phyloP scores from a whole-genome alignment of 192 early-diverging fungal genomes.

The Rhizophlyctis rosea region DNA sequence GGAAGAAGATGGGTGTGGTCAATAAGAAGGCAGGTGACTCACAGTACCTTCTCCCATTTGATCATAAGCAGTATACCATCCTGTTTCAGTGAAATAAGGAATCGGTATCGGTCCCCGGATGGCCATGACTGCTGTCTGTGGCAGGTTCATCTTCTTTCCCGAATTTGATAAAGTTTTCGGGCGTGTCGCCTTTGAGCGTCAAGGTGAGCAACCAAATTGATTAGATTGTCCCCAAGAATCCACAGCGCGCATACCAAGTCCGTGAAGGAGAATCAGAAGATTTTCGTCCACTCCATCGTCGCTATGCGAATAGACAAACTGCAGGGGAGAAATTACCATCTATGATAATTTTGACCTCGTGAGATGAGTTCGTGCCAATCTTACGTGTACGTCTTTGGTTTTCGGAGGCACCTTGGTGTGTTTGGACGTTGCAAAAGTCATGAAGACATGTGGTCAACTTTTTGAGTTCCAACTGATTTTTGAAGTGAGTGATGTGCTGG shows the following conservation, averaged over 20 bases:
- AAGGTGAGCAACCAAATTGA: not conserved
- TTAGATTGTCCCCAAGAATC: not conserved
- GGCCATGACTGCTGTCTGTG: conserved; percentile 66
- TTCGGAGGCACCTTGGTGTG: no score
- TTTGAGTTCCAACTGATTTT: no score
- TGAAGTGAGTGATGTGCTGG: no score
- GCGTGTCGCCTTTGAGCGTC: conserved; percentile 37
- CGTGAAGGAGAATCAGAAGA: conserved; percentile 71
- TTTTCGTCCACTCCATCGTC: conserved; percentile 50
- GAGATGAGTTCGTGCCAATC: no score
- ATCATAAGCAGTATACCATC: conserved; percentile 69
- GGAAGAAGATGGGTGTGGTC: no score
- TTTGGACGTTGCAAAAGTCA: no score
- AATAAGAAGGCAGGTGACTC: no score
- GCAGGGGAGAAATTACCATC: no score
- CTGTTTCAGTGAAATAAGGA: conserved; percentile 59
- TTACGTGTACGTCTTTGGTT: no score
- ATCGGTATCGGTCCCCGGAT: conserved; percentile 57
- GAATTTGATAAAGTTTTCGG: conserved; percentile 58
- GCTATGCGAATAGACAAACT: conserved; percentile 15
- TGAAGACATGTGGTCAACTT: no score
- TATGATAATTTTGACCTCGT: no score
- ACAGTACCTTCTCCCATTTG: conserved; percentile 42
- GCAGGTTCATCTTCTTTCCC: conserved; percentile 58
- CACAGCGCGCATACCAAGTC: conserved; percentile 54